phyloP scores from a whole-genome alignment of 768 basidiomycete species.

The Aureoboletus auriporus region DNA sequence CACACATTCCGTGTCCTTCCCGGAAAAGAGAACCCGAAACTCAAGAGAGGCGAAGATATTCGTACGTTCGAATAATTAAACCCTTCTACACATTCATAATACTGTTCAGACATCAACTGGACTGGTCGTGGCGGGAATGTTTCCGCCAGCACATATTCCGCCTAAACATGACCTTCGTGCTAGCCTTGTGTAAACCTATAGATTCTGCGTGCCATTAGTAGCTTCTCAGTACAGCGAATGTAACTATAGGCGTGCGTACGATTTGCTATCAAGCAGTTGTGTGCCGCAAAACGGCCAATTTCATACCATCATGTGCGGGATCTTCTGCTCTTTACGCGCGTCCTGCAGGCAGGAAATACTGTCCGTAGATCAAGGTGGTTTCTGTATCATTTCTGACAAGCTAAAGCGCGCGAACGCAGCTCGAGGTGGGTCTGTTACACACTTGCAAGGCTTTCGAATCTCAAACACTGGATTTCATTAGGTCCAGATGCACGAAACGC shows the following conservation, averaged over 20 bases:
- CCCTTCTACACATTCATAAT: slow-evolving; percentile 2
- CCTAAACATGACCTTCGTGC: slow-evolving; percentile 33
- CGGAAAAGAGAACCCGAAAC: slow-evolving; percentile 83
- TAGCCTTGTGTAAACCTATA: slow-evolving; percentile 10
- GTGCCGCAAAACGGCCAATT: neutral
- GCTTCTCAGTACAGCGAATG: slow-evolving; percentile 9
- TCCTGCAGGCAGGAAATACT: slow-evolving; percentile 4
- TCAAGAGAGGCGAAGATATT: slow-evolving; percentile 81
- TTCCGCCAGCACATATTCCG: slow-evolving; percentile 82
- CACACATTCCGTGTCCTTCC: slow-evolving; percentile 96
- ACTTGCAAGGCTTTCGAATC: neutral
- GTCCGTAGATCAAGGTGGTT: slow-evolving; percentile 10
- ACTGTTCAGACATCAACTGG: slow-evolving; percentile 86
- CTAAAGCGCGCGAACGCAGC: slow-evolving; percentile 49
- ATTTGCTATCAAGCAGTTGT: neutral
- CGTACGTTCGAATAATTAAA: slow-evolving; percentile 51
- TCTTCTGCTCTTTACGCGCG: slow-evolving; percentile 46
- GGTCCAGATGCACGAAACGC: slow-evolving; percentile 63
- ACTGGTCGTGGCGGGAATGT: slow-evolving; percentile 96
- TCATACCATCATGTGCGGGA: slow-evolving; percentile 59
- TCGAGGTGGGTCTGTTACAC: slow-evolving; percentile 42
- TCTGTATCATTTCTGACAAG: slow-evolving; percentile 23
- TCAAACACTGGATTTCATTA: slow-evolving; percentile 23
- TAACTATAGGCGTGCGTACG: slow-evolving; percentile 9
- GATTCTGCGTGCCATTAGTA: slow-evolving; percentile 9